These are phyloP conservation scores for Coniosporium apollinis DNA, from an alignment of 495 filamentous ascomycete genomes.

Conservation along the genomic window DNA sequence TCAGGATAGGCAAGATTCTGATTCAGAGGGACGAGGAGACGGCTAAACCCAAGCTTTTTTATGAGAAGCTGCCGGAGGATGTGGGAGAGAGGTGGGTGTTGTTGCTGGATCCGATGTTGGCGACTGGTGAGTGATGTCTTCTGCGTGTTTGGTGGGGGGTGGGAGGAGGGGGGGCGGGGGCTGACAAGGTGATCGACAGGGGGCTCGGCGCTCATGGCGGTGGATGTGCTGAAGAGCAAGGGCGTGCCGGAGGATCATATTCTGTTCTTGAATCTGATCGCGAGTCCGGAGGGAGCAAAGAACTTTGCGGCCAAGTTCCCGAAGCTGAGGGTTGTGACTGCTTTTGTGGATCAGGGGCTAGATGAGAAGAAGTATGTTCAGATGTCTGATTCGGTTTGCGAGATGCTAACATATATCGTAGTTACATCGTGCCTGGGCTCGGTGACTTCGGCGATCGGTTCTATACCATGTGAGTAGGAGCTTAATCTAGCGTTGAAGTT, in stretches of 20 bases:
- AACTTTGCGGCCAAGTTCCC: constrained; percentile 85
- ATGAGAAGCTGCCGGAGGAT: constrained; percentile 90
- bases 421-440: constrained; percentile 89
- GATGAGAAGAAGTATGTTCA: constrained; percentile 83
- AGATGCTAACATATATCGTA: constrained; percentile 24
- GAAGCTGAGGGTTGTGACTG: constrained; percentile 85
- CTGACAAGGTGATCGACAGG: constrained; percentile 32
- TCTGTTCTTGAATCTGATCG: constrained; percentile 89
- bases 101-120: constrained; percentile 96
- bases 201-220: constrained; percentile 90
- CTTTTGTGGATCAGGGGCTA: constrained; percentile 86
- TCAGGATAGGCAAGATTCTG: constrained; percentile 93
- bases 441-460: constrained; percentile 96
- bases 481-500: no score
- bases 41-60: constrained; percentile 76
- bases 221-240: constrained; percentile 71
- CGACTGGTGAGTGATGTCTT: constrained; percentile 51
- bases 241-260: constrained; percentile 93
- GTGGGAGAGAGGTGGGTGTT: constrained; percentile 86
- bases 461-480: constrained; percentile 71
- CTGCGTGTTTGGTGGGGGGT: neutral
- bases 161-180: no score
- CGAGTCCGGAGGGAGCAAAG: constrained; percentile 78
- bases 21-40: constrained; percentile 97
- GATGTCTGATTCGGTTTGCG: constrained; percentile 1